Percentiles rank a stretch among this genome's conserved stretches.
Conservation (phyloP, 805 yeast species). For the Ogataea chonburiensis region DNA sequence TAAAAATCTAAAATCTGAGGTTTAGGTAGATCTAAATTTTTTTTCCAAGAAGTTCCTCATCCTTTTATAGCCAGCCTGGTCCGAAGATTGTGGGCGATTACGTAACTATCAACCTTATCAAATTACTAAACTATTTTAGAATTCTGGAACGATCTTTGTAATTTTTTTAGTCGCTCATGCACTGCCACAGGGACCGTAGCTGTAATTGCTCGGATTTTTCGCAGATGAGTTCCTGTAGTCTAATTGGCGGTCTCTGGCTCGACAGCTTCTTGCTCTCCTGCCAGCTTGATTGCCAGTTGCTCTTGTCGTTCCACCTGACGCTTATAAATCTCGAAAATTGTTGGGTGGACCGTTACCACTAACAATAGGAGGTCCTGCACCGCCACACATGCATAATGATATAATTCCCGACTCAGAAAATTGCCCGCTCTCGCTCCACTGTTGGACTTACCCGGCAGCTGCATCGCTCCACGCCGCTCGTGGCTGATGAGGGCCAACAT, state of each 20-base stretch:
- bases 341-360: constrained; percentile 22
- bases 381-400: constrained; percentile 8
- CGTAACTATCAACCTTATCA: constrained; percentile 10
- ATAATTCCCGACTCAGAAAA: not conserved
- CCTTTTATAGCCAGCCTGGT: constrained; percentile 9
- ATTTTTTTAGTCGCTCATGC: constrained; percentile 3
- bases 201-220: constrained; percentile 1
- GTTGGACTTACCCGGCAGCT: constrained; percentile 5
- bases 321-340: constrained; percentile 17
- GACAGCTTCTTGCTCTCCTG: constrained; percentile 1
- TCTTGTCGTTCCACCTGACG: constrained; percentile 12
- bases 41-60: constrained; percentile 2
- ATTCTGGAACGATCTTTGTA: constrained; percentile 16
- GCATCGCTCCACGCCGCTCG: constrained; percentile 6
- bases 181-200: constrained; percentile 9
- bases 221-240: no score
- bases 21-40: constrained; percentile 2
- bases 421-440: not conserved
- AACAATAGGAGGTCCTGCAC: constrained; percentile 22
- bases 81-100: constrained; percentile 1
- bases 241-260: no score
- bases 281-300: constrained; percentile 2
- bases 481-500: constrained; percentile 11
- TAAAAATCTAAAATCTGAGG: not conserved
- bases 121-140: constrained; percentile 17